Conservation (phyloP, 73 alveolate genomes). For the Tetrahymena thermophila region DNA sequence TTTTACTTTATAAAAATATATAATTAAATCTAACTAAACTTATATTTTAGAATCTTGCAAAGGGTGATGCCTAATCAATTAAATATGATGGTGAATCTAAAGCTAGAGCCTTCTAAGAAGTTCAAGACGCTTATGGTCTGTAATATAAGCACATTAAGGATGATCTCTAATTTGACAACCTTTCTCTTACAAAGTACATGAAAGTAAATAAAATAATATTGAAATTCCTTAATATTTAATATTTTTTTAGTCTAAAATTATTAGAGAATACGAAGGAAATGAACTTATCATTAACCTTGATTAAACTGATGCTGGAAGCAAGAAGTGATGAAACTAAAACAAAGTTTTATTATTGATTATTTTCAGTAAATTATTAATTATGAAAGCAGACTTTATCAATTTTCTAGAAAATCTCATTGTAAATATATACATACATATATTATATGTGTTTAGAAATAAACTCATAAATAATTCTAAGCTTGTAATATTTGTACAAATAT, state of each 20-base stretch:
- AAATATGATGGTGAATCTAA: slow-evolving; percentile 54
- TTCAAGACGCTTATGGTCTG: slow-evolving; percentile 44
- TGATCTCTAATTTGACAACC: slow-evolving; percentile 30
- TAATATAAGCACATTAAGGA: slow-evolving; percentile 48
- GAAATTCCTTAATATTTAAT: too few species aligned
- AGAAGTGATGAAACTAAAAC: not conserved
- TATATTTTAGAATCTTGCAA: slow-evolving; percentile 32
- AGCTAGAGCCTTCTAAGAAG: slow-evolving; percentile 49
- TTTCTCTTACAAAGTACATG: slow-evolving; percentile 39
- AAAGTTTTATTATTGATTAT: too few species aligned
- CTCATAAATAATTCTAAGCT: too few species aligned
- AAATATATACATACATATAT: too few species aligned
- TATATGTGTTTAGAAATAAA: too few species aligned
- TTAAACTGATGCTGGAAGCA: not conserved
- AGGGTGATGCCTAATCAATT: slow-evolving; percentile 62
- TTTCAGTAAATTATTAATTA: too few species aligned
- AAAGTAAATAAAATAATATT: not conserved
- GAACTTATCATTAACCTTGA: not conserved
- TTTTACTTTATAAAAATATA: not conserved
- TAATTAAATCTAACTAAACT: not conserved
- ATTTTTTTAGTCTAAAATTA: slow-evolving; percentile 11
- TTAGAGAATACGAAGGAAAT: slow-evolving; percentile 50
- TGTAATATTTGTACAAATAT: too few species aligned
- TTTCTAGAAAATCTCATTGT: too few species aligned
- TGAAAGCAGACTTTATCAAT: too few species aligned